phyloP scores from a whole-genome alignment of 805 yeast genomes.

The Clavispora vitiphila region DNA sequence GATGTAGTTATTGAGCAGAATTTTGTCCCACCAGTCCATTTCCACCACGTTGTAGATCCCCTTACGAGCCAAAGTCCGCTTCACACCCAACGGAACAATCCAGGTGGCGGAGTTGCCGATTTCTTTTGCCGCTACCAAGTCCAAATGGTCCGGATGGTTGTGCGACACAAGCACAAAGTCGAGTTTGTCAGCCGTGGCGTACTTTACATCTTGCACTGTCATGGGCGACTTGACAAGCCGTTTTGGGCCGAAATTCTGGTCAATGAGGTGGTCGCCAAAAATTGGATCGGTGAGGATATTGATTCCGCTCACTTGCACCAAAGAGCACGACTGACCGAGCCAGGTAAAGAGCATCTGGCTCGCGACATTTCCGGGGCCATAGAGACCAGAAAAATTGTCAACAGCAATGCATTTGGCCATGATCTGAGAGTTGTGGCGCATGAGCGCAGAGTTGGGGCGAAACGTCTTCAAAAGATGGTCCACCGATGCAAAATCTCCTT shows the following conservation, averaged over 20 bases:
- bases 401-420: conserved; percentile 23
- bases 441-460: conserved; percentile 50
- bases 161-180: conserved; percentile 80
- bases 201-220: conserved; percentile 46
- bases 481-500: conserved; percentile 38
- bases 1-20: conserved; percentile 35
- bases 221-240: conserved; percentile 79
- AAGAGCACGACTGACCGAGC: conserved; percentile 90
- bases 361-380: conserved; percentile 12
- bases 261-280: conserved; percentile 60
- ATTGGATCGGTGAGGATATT: conserved; percentile 84
- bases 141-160: conserved; percentile 94
- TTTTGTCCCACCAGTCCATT: conserved; percentile 87
- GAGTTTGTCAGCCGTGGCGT: conserved; percentile 49
- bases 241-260: conserved; percentile 69
- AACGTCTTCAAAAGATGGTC: conserved; percentile 54
- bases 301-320: conserved; percentile 64
- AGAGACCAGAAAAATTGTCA: conserved; percentile 2
- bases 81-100: conserved; percentile 85
- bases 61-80: conserved; percentile 48
- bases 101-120: conserved; percentile 60
- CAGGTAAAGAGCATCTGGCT: conserved; percentile 70
- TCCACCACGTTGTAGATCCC: conserved; percentile 66
- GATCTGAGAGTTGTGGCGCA: conserved; percentile 30
- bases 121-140: conserved; percentile 48